Conservation (phyloP, 2,329 filamentous ascomycete species). For the Ascochyta koolunga region DNA sequence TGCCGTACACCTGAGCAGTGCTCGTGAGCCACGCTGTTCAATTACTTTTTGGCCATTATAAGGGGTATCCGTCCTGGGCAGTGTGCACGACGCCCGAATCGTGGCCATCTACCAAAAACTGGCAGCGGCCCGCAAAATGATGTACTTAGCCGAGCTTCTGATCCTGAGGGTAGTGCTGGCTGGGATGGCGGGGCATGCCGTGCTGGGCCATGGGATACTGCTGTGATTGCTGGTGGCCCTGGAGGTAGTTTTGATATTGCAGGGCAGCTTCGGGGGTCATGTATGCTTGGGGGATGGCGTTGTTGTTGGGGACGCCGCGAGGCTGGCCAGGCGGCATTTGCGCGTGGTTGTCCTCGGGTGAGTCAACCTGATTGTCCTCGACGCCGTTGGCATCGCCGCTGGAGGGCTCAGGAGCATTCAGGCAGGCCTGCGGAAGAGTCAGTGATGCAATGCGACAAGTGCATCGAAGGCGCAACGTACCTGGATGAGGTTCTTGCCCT, state of each 20-base stretch:
- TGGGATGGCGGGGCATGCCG: slow-evolving; percentile 67
- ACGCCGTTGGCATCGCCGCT: slow-evolving; percentile 72
- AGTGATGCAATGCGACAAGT: slow-evolving; percentile 34
- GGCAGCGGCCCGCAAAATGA: slow-evolving; percentile 32
- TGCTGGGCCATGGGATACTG: slow-evolving; percentile 80
- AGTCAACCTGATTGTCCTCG: slow-evolving; percentile 69
- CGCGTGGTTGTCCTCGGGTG: slow-evolving; percentile 85
- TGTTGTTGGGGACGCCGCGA: slow-evolving; percentile 65
- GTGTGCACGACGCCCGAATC: slow-evolving; percentile 39
- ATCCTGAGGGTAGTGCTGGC: slow-evolving; percentile 75
- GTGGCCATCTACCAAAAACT: slow-evolving; percentile 34
- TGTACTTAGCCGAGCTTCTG: slow-evolving; percentile 48
- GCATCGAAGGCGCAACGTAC: slow-evolving; percentile 59
- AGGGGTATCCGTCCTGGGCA: slow-evolving; percentile 48
- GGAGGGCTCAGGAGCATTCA: slow-evolving; percentile 92
- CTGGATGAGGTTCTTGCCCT: slow-evolving; percentile 99
- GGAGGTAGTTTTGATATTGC: slow-evolving; percentile 84
- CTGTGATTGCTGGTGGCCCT: slow-evolving; percentile 66
- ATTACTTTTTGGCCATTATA: slow-evolving; percentile 48
- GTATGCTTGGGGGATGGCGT: slow-evolving; percentile 70
- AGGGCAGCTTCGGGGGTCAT: slow-evolving; percentile 72
- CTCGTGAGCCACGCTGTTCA: slow-evolving; percentile 34
- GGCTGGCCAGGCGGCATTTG: slow-evolving; percentile 79
- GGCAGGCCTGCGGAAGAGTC: slow-evolving; percentile 73
- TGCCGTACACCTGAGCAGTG: slow-evolving; percentile 30